Evolutionary conservation across 805 yeast species (phyloP).

Genomic region (Tetrapisispora namnaoensis): DNA sequence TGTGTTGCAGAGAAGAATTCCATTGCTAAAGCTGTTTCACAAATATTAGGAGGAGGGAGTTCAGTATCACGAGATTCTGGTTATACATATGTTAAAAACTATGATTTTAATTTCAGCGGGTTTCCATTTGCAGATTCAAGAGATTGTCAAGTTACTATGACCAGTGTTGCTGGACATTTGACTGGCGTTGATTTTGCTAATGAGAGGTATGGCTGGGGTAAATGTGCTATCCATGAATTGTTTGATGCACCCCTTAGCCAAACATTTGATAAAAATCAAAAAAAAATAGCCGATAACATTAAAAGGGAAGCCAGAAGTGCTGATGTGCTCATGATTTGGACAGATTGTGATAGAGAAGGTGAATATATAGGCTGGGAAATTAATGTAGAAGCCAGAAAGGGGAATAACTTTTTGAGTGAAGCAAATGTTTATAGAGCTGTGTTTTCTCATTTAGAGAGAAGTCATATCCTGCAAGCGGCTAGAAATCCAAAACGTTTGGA

Average conservation of each 20-base stretch:
- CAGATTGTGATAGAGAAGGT: conserved; percentile 97
- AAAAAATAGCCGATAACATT: conserved; percentile 55
- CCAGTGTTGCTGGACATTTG: conserved; percentile 86
- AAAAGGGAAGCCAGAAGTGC: conserved; percentile 50
- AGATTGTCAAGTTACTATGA: conserved; percentile 73
- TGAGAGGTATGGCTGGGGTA: conserved; percentile 49
- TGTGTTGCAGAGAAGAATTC: conserved; percentile 98
- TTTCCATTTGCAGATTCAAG: conserved; percentile 37
- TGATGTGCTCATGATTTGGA: conserved; percentile 80
- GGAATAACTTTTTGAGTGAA: conserved; percentile 33
- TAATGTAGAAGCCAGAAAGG: conserved; percentile 51
- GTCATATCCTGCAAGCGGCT: conserved; percentile 71
- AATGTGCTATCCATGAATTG: conserved; percentile 50
- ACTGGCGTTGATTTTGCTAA: conserved; percentile 50
- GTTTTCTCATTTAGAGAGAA: conserved; percentile 77
- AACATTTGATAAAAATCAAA: conserved; percentile 33
- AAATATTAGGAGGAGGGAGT: conserved; percentile 66
- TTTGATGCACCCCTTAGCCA: conserved; percentile 62
- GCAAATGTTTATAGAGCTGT: conserved; percentile 59
- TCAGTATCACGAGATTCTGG: conserved; percentile 38
- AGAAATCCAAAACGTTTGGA: conserved; percentile 54
- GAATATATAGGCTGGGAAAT: conserved; percentile 87
- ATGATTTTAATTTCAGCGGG: conserved; percentile 54
- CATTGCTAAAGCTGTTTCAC: conserved; percentile 70
- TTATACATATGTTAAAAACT: conserved; percentile 64